phyloP scores from a whole-genome alignment of 495 filamentous ascomycete genomes.

The Oidiodendron maius region DNA sequence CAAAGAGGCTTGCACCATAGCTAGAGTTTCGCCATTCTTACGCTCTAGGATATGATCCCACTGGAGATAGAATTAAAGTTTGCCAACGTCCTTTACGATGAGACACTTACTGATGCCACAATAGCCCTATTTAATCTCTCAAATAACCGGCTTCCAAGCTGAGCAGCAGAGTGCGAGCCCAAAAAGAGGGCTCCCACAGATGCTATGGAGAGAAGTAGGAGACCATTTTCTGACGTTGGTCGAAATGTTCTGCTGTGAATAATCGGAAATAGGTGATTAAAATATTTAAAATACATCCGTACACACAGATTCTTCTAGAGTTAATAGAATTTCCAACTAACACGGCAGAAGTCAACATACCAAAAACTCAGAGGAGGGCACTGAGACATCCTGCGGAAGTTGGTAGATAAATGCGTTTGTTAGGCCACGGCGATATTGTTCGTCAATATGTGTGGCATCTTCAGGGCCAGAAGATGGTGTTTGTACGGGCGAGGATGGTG shows the following conservation, averaged over 20 bases:
- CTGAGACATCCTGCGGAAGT: too few species aligned
- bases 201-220: neutral
- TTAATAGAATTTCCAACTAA: too few species aligned
- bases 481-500: too few species aligned
- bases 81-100: neutral
- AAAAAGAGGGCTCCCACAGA: conserved; percentile 2
- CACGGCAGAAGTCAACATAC: too few species aligned
- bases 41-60: neutral
- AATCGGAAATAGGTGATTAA: conserved; percentile 4
- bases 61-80: neutral
- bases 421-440: too few species aligned
- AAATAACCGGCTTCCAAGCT: neutral
- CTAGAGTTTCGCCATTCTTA: neutral
- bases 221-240: neutral
- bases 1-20: conserved; percentile 17
- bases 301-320: conserved; percentile 8
- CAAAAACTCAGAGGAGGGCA: too few species aligned
- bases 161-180: neutral
- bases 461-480: too few species aligned
- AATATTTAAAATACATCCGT: neutral
- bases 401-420: too few species aligned
- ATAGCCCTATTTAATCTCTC: conserved; percentile 1
- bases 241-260: conserved; percentile 4
- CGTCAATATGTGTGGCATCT: too few species aligned
- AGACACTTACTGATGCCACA: neutral